These are phyloP conservation scores for Phytophthora boehmeriae DNA, from an alignment of 352 stramenopile genomes.

Conservation along the genomic window DNA sequence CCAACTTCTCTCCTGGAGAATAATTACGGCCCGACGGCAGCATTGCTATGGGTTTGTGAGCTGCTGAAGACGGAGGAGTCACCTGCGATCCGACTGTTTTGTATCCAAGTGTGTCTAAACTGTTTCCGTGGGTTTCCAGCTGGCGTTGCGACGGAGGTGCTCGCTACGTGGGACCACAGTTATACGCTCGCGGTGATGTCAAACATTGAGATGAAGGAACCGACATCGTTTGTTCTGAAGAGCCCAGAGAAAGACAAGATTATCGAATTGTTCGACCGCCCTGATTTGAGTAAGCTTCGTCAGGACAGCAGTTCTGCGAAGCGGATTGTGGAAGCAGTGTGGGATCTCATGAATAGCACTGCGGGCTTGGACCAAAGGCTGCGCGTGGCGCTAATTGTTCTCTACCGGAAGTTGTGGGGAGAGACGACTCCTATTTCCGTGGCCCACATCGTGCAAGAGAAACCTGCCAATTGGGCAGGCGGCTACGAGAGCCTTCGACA, in stretches of 20 bases:
- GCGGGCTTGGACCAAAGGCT: constrained; percentile 71
- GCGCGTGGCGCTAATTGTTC: constrained; percentile 73
- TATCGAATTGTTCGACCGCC: constrained; percentile 60
- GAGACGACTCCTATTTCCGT: constrained; percentile 83
- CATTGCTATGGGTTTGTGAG: constrained; percentile 70
- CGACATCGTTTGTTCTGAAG: constrained; percentile 71
- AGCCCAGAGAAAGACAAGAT: constrained; percentile 82
- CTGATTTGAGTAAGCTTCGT: constrained; percentile 65
- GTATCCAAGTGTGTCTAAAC: constrained; percentile 81
- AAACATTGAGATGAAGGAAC: constrained; percentile 82
- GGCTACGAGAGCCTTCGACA: constrained; percentile 81
- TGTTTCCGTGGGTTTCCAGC: constrained; percentile 82
- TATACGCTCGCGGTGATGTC: constrained; percentile 79
- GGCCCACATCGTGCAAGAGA: constrained; percentile 84
- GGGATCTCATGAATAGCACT: constrained; percentile 75
- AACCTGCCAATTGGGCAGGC: constrained; percentile 74
- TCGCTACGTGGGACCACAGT: constrained; percentile 84
- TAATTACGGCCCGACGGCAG: constrained; percentile 69
- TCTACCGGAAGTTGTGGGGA: constrained; percentile 84
- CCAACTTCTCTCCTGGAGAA: constrained; percentile 41
- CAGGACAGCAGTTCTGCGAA: constrained; percentile 80
- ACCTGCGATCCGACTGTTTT: constrained; percentile 74
- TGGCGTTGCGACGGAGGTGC: constrained; percentile 68
- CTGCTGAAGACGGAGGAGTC: constrained; percentile 72
- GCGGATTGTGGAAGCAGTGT: constrained; percentile 67